Base-by-base conservation (phyloP, 2,329 filamentous ascomycete genomes). In the Cercospora zeae-maydis region DNA sequence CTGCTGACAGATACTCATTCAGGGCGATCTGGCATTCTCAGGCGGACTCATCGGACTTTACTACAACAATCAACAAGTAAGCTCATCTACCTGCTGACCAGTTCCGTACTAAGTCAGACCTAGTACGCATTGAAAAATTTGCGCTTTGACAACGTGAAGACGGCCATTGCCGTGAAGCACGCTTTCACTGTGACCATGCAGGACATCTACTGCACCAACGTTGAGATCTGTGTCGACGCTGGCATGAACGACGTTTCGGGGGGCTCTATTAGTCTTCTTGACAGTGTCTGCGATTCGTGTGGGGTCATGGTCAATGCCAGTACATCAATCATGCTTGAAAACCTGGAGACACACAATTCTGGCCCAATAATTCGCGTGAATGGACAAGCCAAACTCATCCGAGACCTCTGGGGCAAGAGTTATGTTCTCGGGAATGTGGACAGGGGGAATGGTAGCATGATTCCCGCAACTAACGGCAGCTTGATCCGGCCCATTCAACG, bases 1-100 rank as follows among this genome's bases (percentile, higher is more conserved):
- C 27, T 2, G 31, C 49, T 33, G 27, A 34, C 49, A 14, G 13
- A 6, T 3, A 19, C 21, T 13, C 5, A 9, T 57, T 1, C 37
- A 57, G 54, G 37, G 78, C 39, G 85, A 88, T 64, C 72, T 86
- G 4, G 76, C 77, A 52, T 87, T 88, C 75, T 82, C 81, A 52
- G 86, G 86, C 53, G 87, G 87, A n/a, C 77, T 79, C 10, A 81
- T 85, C 56, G 86, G 86, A 42, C 56, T 69, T 10, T 81, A 80
- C 53, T 83, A 83, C 70, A 76, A 85, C 31, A 86, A 82, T 61
- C 86, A 90, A 75, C 87, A 57, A 16, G 54, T 57, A 31, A 45
- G 14, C 24, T 24, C 19, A 30, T 57, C 24, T 27, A 16, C 31
- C 24, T 27, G n/a, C 13, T 24, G 54, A 8, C 34, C 2, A 3